Percentiles rank a stretch among this genome's conserved stretches.
These are phyloP conservation scores for Ceratonia siliqua DNA, from an alignment of 306 rosid genomes.

Conservation along the genomic window DNA sequence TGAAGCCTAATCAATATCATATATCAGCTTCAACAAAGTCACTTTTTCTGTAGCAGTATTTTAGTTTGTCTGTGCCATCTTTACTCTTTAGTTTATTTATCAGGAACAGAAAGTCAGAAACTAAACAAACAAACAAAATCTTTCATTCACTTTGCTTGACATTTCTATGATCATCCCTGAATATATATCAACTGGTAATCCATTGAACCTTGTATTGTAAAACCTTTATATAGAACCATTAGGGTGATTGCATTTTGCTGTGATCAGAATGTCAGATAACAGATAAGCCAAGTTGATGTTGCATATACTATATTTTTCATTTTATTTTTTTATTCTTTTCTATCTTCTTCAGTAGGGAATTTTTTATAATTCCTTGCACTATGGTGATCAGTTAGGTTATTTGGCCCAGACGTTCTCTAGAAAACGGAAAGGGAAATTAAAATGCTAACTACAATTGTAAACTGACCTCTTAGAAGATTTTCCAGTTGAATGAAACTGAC, in stretches of 20 bases:
- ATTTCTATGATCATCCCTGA: neutral
- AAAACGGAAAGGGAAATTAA: conserved; percentile 22
- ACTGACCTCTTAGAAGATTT: conserved; percentile 1
- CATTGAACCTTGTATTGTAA: neutral
- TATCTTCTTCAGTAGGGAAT: conserved; percentile 3
- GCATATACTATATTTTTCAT: neutral
- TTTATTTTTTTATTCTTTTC: neutral
- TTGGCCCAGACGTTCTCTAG: conserved; percentile 14
- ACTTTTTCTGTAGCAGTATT: neutral
- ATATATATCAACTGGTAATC: neutral
- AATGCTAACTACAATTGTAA: neutral
- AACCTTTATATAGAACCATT: neutral
- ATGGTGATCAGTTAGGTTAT: conserved; percentile 4
- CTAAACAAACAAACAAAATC: neutral
- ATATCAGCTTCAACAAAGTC: neutral
- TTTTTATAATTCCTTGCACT: conserved; percentile 1
- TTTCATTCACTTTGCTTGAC: neutral
- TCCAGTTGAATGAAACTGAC: conserved; percentile 27
- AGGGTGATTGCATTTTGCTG: neutral
- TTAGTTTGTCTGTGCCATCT: conserved; percentile 2
- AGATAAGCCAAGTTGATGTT: neutral
- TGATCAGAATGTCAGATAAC: neutral
- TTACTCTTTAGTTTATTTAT: neutral
- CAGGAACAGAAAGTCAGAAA: neutral
- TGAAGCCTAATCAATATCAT: neutral